Conservation (phyloP, 192 early-diverging fungal species). For the Powellomyces hirtus region DNA sequence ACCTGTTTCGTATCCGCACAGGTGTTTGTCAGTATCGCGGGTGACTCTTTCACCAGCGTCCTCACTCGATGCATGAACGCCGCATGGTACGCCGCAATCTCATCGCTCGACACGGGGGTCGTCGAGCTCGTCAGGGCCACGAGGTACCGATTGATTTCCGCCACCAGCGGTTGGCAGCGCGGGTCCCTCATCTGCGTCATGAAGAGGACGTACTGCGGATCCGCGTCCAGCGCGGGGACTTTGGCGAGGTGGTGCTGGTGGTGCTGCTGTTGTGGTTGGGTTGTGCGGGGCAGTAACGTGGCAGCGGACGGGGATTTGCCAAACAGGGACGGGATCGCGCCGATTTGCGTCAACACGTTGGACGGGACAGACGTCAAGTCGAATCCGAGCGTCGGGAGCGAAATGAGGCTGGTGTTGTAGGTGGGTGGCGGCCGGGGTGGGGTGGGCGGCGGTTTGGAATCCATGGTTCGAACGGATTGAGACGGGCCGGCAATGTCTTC, state of each 20-base stretch:
- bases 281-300: not conserved
- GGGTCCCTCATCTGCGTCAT: conserved; percentile 15
- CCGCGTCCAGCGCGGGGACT: not conserved
- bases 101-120: conserved; percentile 1
- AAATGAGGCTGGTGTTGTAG: conserved; percentile 22
- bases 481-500: conserved; percentile 10
- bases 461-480: not conserved
- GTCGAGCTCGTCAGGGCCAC: not conserved
- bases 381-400: conserved; percentile 4
- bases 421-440: conserved; percentile 4
- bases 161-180: not conserved
- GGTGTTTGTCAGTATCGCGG: no score
- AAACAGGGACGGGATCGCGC: conserved; percentile 4
- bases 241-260: not conserved
- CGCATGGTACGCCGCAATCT: conserved; percentile 5
- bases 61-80: conserved; percentile 1
- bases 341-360: conserved; percentile 11
- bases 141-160: conserved; percentile 16
- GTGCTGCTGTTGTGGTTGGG: not conserved
- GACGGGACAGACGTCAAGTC: conserved; percentile 16
- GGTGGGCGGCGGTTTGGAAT: not conserved
- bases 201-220: not conserved
- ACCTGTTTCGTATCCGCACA: not conserved
- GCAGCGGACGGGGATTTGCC: not conserved
- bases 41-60: not conserved